Conservation (phyloP, 108 stramenopile genomes). For the Skeletonema tropicum region DNA sequence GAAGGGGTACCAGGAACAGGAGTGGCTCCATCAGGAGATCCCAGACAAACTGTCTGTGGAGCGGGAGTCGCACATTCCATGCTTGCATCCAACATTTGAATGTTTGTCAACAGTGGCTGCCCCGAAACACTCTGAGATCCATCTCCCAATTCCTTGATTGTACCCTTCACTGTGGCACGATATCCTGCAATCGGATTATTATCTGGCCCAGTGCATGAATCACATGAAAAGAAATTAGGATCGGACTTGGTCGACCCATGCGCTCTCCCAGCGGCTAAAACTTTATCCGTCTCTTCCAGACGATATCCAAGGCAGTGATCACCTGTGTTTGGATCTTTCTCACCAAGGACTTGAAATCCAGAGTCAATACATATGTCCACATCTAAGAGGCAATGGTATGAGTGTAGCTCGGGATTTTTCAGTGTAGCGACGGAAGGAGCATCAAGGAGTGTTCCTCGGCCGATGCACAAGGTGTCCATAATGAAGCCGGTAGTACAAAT, state of each 20-base stretch:
- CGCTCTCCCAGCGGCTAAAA: constrained; percentile 14
- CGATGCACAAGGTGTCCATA: constrained; percentile 49
- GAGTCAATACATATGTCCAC: constrained; percentile 13
- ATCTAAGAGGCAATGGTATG: constrained; percentile 50
- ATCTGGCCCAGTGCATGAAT: constrained; percentile 17
- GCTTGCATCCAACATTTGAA: constrained; percentile 1
- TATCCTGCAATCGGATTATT: constrained; percentile 16
- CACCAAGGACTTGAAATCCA: constrained; percentile 36
- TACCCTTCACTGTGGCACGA: constrained; percentile 33
- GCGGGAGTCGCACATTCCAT: background rate
- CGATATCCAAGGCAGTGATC: constrained; percentile 30
- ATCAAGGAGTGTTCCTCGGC: constrained; percentile 43
- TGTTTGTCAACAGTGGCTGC: constrained; percentile 18
- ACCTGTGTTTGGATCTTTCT: constrained; percentile 16
- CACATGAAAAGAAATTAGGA: background rate
- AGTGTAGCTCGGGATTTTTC: constrained; percentile 39
- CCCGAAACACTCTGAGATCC: constrained; percentile 15
- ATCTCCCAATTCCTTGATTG: constrained; percentile 24
- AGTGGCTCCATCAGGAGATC: background rate
- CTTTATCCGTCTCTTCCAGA: constrained; percentile 21
- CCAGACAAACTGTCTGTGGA: background rate
- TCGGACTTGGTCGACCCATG: background rate
- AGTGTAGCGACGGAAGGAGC: constrained; percentile 17
- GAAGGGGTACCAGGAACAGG: background rate
- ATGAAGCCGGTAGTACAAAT: constrained; percentile 50